These are phyloP conservation scores for Schwanniomyces sp. DNA, from an alignment of 805 yeast genomes.

Conservation along the genomic window DNA sequence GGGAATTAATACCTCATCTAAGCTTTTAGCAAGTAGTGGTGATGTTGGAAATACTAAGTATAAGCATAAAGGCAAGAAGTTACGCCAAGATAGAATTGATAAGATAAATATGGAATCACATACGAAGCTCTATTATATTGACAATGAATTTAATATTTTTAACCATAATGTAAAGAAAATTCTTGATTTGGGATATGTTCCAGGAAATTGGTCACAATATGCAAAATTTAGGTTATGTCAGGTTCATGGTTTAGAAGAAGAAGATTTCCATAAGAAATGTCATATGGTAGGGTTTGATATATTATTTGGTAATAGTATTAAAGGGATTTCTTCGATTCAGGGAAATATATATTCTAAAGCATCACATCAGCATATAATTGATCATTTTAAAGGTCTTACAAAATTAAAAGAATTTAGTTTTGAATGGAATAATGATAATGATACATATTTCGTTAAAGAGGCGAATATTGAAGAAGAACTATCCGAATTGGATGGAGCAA, in stretches of 20 bases:
- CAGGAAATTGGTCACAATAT: slow-evolving; percentile 42
- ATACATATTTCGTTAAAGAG: slow-evolving; percentile 28
- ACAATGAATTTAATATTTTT: slow-evolving; percentile 27
- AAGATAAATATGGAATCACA: slow-evolving; percentile 21
- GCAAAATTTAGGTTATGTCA: slow-evolving; percentile 25
- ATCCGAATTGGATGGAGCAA: slow-evolving; percentile 8
- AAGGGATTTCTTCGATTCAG: slow-evolving; percentile 77
- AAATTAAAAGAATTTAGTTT: slow-evolving; percentile 7
- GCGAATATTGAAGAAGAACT: slow-evolving; percentile 19
- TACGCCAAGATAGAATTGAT: slow-evolving; percentile 26
- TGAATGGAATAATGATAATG: slow-evolving; percentile 3
- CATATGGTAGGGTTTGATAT: slow-evolving; percentile 51
- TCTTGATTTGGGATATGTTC: slow-evolving; percentile 40
- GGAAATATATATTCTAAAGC: slow-evolving; percentile 76
- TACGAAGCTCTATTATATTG: slow-evolving; percentile 26
- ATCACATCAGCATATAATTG: slow-evolving; percentile 20
- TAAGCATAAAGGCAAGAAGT: slow-evolving; percentile 5
- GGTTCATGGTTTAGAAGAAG: slow-evolving; percentile 26
- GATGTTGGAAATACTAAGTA: not conserved
- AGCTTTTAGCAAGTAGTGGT: not conserved
- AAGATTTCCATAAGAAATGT: slow-evolving; percentile 27
- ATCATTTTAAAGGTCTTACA: slow-evolving; percentile 29
- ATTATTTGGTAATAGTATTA: slow-evolving; percentile 74
- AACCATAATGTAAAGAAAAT: slow-evolving; percentile 25
- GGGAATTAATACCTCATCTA: not conserved